phyloP scores from a whole-genome alignment of 768 basidiomycete genomes.

The Trichaptum fuscoviolaceum region DNA sequence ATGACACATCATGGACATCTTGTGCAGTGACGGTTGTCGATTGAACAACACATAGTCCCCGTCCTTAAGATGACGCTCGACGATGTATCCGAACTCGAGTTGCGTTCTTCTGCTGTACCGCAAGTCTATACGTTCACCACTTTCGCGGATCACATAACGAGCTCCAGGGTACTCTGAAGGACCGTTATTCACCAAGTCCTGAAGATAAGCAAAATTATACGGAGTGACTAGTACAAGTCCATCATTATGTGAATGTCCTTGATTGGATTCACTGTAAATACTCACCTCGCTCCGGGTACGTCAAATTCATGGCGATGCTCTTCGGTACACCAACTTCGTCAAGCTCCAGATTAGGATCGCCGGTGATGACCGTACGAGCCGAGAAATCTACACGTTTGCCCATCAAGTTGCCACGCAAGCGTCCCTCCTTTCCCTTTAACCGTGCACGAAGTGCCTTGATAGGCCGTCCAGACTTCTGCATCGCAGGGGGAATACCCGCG shows the following conservation, averaged over 20 bases:
- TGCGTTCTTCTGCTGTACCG: constrained; percentile 95
- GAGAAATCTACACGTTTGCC: constrained; percentile 99
- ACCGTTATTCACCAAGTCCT: constrained; percentile 92
- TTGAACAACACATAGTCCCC: constrained; percentile 98
- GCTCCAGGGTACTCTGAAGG: constrained; percentile 95
- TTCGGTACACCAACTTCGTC: constrained; percentile 96
- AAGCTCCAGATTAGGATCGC: constrained; percentile 93
- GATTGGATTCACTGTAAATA: constrained; percentile 6
- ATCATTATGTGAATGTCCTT: constrained; percentile 5
- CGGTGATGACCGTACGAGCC: constrained; percentile 97
- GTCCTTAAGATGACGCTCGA: constrained; percentile 95
- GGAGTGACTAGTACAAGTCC: constrained; percentile 69
- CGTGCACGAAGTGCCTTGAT: constrained; percentile 98
- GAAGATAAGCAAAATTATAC: constrained; percentile 92
- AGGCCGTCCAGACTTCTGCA: constrained; percentile 96
- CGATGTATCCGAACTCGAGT: constrained; percentile 97
- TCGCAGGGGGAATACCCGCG: constrained; percentile 93
- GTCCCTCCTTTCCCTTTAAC: constrained; percentile 97
- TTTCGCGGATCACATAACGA: constrained; percentile 94
- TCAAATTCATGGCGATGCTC: constrained; percentile 96
- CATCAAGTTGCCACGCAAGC: constrained; percentile 97
- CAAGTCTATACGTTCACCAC: constrained; percentile 94
- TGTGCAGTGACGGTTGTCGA: constrained; percentile 96
- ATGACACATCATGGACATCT: constrained; percentile 99
- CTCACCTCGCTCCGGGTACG: constrained; percentile 92